phyloP scores from a whole-genome alignment of 306 rosid species.

The Lathyrus aphaca region DNA sequence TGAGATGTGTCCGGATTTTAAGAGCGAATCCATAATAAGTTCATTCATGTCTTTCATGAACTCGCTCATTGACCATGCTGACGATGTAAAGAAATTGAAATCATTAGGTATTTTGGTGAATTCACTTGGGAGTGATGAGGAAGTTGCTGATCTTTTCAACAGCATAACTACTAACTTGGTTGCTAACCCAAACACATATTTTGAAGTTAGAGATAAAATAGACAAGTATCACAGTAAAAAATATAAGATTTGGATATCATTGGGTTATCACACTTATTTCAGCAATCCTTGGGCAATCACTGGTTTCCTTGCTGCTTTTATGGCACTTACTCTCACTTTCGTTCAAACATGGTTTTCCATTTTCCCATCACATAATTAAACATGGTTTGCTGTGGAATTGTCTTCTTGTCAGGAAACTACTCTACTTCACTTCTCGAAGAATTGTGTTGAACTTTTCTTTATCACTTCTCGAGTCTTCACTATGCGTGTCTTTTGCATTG shows the following conservation, averaged over 20 bases:
- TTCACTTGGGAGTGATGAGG: not conserved
- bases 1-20: slow-evolving; percentile 47
- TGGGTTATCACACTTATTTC: no score
- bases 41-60: slow-evolving; percentile 43
- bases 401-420: no score
- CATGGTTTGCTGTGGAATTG: no score
- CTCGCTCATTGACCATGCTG: not conserved
- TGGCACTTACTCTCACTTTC: no score
- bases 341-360: no score
- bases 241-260: slow-evolving; percentile 39
- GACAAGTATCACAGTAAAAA: slow-evolving; percentile 6
- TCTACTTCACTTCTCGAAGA: no score
- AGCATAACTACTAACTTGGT: slow-evolving; percentile 35
- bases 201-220: accelerated
- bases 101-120: not conserved
- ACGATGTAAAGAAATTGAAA: not conserved
- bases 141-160: slow-evolving; percentile 15
- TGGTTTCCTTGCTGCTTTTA: slow-evolving; percentile 13
- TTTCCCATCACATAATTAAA: no score
- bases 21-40: slow-evolving; percentile 36
- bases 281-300: not conserved
- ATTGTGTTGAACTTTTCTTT: no score
- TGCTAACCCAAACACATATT: slow-evolving; percentile 1
- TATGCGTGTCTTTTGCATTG: no score
- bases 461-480: no score